These are phyloP conservation scores for Cryptosporidium canis DNA, from an alignment of 169 alveolate genomes.

Conservation along the genomic window DNA sequence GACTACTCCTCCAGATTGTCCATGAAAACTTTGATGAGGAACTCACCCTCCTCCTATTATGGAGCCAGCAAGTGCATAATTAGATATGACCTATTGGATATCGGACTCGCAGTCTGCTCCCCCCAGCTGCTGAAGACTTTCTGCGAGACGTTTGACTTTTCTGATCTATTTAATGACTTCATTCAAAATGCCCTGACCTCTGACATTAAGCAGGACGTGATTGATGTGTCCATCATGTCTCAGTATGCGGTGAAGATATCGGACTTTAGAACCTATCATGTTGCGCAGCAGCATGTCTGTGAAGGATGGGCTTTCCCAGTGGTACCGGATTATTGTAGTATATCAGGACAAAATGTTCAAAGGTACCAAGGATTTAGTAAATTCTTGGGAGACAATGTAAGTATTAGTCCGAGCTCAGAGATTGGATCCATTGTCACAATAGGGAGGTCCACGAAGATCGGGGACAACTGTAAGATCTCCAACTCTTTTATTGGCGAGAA, in stretches of 20 bases:
- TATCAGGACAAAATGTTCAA: slow-evolving; percentile 46
- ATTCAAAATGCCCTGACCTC: slow-evolving; percentile 17
- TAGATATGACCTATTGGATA: slow-evolving; percentile 52
- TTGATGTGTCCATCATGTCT: slow-evolving; percentile 9
- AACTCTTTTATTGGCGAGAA: slow-evolving; percentile 46
- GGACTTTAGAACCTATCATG: slow-evolving; percentile 61
- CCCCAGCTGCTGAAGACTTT: slow-evolving; percentile 45
- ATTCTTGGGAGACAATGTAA: slow-evolving; percentile 35
- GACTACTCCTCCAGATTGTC: not conserved
- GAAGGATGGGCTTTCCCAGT: slow-evolving; percentile 68
- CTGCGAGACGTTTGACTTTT: slow-evolving; percentile 59
- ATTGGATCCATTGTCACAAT: slow-evolving; percentile 23
- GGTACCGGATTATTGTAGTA: slow-evolving; percentile 68
- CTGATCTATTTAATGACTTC: slow-evolving; percentile 28
- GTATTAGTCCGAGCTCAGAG: slow-evolving; percentile 36
- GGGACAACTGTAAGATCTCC: not conserved
- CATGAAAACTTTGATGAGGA: slow-evolving; percentile 15
- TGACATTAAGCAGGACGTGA: slow-evolving; percentile 60
- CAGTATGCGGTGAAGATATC: slow-evolving; percentile 37
- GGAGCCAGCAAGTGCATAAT: slow-evolving; percentile 6
- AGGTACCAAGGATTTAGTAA: slow-evolving; percentile 29
- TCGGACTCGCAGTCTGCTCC: slow-evolving; percentile 55
- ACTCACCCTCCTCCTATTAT: not conserved
- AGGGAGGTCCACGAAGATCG: slow-evolving; percentile 25
- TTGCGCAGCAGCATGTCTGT: slow-evolving; percentile 56